A percentile compares a stretch with the other conserved stretches of the same genome.
These are phyloP conservation scores for Beauveria sp. DNA, from an alignment of 2,329 filamentous ascomycete species.

Conservation along the genomic window DNA sequence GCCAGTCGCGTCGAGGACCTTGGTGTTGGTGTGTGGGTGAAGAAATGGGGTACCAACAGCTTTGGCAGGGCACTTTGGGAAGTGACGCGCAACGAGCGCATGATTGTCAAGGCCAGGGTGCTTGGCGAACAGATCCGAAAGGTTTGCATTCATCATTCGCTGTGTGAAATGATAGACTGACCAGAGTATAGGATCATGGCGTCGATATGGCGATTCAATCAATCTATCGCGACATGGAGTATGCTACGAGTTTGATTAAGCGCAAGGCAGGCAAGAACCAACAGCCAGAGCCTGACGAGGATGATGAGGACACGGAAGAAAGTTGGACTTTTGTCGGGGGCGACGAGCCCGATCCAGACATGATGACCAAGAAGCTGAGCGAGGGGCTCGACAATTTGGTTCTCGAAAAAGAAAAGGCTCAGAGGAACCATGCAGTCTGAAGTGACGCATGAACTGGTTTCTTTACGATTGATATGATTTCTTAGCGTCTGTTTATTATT, in stretches of 20 bases:
- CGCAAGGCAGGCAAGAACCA: conserved; percentile 48
- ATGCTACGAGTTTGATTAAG: conserved; percentile 77
- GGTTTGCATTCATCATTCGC: conserved; percentile 41
- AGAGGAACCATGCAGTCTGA: conserved; percentile 18
- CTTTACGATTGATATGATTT: conserved; percentile 2
- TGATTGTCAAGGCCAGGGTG: conserved; percentile 77
- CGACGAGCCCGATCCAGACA: conserved; percentile 39
- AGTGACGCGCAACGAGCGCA: conserved; percentile 79
- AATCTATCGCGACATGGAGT: conserved; percentile 92
- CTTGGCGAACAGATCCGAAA: conserved; percentile 82
- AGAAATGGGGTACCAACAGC: conserved; percentile 78
- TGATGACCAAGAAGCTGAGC: conserved; percentile 33
- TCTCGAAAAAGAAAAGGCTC: conserved; percentile 16
- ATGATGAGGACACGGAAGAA: conserved; percentile 60
- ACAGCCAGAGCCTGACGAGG: conserved; percentile 28
- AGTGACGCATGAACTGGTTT: background rate
- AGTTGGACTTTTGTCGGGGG: conserved; percentile 84
- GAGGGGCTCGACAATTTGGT: conserved; percentile 23
- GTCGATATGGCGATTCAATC: conserved; percentile 85
- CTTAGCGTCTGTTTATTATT: background rate
- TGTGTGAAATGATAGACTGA: conserved; percentile 18
- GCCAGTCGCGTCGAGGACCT: conserved; percentile 84
- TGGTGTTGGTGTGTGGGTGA: conserved; percentile 82
- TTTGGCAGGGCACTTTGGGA: conserved; percentile 88
- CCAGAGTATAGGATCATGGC: conserved; percentile 63